Conservation (phyloP, 768 basidiomycete species). For the Phanerochaete carnosa region DNA sequence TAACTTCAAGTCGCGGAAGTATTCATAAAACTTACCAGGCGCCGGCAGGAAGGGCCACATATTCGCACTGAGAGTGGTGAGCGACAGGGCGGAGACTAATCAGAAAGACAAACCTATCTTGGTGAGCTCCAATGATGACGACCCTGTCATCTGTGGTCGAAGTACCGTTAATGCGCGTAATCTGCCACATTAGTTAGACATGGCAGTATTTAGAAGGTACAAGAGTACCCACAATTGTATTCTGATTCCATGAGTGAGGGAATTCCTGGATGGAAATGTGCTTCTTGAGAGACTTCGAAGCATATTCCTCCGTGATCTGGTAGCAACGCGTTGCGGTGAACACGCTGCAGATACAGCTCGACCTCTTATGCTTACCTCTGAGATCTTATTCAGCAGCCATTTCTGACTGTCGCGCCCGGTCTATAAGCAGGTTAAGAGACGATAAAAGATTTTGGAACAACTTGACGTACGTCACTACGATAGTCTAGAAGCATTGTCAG, state of each 20-base stretch:
- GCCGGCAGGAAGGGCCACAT: conserved; percentile 75
- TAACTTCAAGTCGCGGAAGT: conserved; percentile 19
- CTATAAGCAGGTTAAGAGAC: conserved; percentile 32
- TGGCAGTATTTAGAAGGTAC: conserved; percentile 6
- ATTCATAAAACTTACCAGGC: conserved; percentile 48
- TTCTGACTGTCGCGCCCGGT: conserved; percentile 73
- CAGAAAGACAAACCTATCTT: conserved; percentile 57
- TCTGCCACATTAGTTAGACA: conserved; percentile 36
- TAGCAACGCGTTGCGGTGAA: neutral
- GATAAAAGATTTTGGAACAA: neutral
- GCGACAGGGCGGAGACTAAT: conserved; percentile 5
- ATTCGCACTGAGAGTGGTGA: conserved; percentile 49
- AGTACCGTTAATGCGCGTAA: conserved; percentile 74
- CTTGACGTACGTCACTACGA: conserved; percentile 61
- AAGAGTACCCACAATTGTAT: conserved; percentile 41
- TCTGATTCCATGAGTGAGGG: conserved; percentile 81
- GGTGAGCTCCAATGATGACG: conserved; percentile 77
- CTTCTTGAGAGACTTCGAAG: conserved; percentile 50
- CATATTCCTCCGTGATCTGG: conserved; percentile 64
- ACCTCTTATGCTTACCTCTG: conserved; percentile 41
- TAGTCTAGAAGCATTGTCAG: conserved; percentile 44
- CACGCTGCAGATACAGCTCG: neutral
- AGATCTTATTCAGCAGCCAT: conserved; percentile 70
- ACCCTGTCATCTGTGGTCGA: conserved; percentile 56
- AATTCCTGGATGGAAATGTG: conserved; percentile 71